phyloP scores from a whole-genome alignment of 441 rosid genomes.

The Flueggea neowawraea region DNA sequence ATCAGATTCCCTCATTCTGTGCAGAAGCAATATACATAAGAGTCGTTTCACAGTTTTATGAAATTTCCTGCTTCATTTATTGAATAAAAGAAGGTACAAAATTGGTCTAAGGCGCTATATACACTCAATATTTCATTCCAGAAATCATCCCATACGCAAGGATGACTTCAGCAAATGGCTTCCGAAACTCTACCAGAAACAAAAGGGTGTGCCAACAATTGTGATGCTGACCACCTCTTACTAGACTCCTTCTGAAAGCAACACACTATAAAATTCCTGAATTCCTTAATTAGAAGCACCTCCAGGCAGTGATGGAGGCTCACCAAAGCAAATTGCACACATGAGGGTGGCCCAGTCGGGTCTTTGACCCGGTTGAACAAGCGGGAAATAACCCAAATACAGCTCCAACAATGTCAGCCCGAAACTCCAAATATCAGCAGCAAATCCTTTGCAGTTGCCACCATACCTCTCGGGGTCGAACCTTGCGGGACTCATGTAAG shows the following conservation, averaged over 20 bases:
- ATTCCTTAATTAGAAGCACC: constrained; percentile 62
- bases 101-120: too few species aligned
- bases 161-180: too few species aligned
- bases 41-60: too few species aligned
- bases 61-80: too few species aligned
- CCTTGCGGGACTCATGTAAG: constrained; percentile 94
- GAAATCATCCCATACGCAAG: too few species aligned
- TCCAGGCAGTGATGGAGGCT: constrained; percentile 68
- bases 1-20: too few species aligned
- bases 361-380: constrained; percentile 65
- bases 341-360: constrained; percentile 93
- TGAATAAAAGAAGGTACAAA: too few species aligned
- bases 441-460: constrained; percentile 62
- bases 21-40: too few species aligned
- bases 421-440: constrained; percentile 92
- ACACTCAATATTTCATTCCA: too few species aligned
- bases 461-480: constrained; percentile 76
- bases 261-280: constrained; percentile 58
- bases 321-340: constrained; percentile 94
- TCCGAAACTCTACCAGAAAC: constrained; percentile 11
- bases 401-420: constrained; percentile 84
- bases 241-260: constrained; percentile 80
- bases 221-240: constrained; percentile 63
- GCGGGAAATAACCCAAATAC: constrained; percentile 71
- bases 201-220: constrained; percentile 72